These are phyloP conservation scores for Alloteropsis semialata DNA, from an alignment of 176 grass and related monocot genomes.

Conservation along the genomic window DNA sequence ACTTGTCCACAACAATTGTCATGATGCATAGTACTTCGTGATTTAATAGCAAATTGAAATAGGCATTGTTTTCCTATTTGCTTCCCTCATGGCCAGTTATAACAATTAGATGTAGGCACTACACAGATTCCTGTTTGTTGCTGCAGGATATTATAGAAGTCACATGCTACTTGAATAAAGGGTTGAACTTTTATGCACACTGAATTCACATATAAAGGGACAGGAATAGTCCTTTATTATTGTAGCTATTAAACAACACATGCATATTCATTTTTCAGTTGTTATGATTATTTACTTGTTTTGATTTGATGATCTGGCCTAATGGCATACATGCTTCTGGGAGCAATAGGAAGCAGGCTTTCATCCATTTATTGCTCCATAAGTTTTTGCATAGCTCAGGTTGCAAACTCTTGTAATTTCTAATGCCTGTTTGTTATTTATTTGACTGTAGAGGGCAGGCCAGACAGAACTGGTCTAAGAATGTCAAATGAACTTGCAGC, in stretches of 20 bases:
- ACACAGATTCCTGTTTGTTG: not conserved
- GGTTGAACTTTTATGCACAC: not conserved
- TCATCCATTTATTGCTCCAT: not conserved
- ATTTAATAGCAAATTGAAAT: not conserved
- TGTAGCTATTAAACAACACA: not conserved
- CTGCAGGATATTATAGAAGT: not conserved
- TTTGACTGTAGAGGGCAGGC: slow-evolving; percentile 82
- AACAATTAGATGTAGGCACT: not conserved
- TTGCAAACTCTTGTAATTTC: slow-evolving; percentile 10
- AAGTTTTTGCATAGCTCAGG: not conserved
- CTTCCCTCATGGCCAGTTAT: not conserved
- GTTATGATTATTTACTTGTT: not conserved
- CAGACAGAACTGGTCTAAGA: slow-evolving; percentile 79
- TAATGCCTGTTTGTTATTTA: slow-evolving; percentile 13
- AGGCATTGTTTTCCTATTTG: not conserved
- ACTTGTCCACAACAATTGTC: no score
- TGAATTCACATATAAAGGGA: not conserved
- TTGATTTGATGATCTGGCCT: not conserved
- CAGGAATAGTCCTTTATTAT: not conserved
- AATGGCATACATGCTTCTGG: not conserved
- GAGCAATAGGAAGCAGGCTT: not conserved
- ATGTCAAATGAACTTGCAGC: slow-evolving; percentile 90
- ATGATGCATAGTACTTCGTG: not conserved
- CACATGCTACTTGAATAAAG: not conserved
- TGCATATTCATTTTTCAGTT: not conserved